These are phyloP conservation scores for Seiridium cupressi DNA, from an alignment of 2,329 filamentous ascomycete genomes.

Conservation along the genomic window DNA sequence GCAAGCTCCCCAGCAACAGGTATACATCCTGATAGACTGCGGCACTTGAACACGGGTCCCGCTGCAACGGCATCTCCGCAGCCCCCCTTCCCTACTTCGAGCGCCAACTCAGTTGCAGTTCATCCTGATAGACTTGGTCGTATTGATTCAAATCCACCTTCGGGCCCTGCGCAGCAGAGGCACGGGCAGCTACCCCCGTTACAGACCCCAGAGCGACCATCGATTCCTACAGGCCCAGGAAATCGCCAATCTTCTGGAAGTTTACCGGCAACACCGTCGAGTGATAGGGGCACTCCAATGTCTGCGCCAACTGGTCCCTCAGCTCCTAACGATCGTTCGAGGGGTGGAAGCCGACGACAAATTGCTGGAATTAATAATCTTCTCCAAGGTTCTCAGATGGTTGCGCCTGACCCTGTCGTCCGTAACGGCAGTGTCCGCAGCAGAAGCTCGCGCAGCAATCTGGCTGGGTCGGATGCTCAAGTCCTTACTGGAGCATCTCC, in stretches of 20 bases:
- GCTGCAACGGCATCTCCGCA: constrained; percentile 15
- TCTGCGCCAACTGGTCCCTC: constrained; percentile 31
- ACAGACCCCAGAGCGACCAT: constrained; percentile 30
- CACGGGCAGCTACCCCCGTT: constrained; percentile 24
- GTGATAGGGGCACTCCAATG: constrained; percentile 25
- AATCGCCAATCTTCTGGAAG: constrained; percentile 21
- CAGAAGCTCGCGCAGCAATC: constrained; percentile 37
- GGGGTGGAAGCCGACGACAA: constrained; percentile 47
- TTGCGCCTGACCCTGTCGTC: constrained; percentile 33
- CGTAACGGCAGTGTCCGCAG: constrained; percentile 34
- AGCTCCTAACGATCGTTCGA: constrained; percentile 28
- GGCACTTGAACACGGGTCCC: constrained; percentile 21
- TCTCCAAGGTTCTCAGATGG: constrained; percentile 41
- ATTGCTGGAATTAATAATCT: constrained; percentile 60
- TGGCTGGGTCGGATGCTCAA: constrained; percentile 55
- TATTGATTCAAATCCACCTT: constrained; percentile 24
- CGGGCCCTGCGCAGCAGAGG: constrained; percentile 19
- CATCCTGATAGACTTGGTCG: constrained; percentile 43
- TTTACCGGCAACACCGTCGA: constrained; percentile 15
- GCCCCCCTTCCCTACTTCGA: constrained; percentile 18
- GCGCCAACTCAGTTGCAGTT: constrained; percentile 23
- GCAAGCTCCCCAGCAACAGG: constrained; percentile 19
- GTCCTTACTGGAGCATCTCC: constrained; percentile 54
- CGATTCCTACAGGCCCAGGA: constrained; percentile 21
- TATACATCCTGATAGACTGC: constrained; percentile 29